Conservation (phyloP, 306 rosid genomes). For the Quercus bicolor region DNA sequence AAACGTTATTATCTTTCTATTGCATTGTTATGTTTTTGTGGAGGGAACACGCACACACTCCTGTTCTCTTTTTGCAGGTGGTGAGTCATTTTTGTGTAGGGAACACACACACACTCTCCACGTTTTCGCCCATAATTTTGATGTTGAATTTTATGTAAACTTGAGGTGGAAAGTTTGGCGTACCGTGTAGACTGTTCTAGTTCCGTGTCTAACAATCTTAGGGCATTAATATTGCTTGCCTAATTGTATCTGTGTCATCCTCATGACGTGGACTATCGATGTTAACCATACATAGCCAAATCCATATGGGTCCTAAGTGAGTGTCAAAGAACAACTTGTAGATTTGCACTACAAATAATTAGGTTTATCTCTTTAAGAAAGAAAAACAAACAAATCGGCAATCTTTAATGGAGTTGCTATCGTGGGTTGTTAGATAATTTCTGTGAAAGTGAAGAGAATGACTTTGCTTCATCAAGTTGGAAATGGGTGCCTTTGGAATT, state of each 20-base stretch:
- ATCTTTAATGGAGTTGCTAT: not conserved
- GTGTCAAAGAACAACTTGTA: not conserved
- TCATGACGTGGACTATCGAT: constrained; percentile 2
- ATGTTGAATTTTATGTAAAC: not conserved
- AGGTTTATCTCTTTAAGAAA: not conserved
- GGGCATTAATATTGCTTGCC: not conserved
- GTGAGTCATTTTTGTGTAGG: not conserved
- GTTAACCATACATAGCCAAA: not conserved
- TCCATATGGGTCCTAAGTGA: not conserved
- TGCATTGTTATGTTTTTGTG: too few relatives aligned
- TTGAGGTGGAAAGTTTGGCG: not conserved
- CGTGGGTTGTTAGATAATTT: not conserved
- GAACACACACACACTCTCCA: not conserved
- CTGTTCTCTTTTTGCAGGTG: too few relatives aligned
- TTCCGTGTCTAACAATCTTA: not conserved
- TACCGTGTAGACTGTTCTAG: constrained; percentile 7
- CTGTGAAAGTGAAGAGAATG: not conserved
- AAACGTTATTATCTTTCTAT: too few relatives aligned
- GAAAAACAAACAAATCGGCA: not conserved
- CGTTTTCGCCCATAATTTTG: not conserved
- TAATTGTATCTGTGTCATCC: not conserved
- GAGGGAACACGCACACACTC: too few relatives aligned
- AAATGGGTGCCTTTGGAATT: too few relatives aligned
- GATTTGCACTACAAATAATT: not conserved
- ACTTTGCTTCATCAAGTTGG: not conserved